These are phyloP conservation scores for Betula pendula DNA, from an alignment of 306 rosid species.

Conservation along the genomic window DNA sequence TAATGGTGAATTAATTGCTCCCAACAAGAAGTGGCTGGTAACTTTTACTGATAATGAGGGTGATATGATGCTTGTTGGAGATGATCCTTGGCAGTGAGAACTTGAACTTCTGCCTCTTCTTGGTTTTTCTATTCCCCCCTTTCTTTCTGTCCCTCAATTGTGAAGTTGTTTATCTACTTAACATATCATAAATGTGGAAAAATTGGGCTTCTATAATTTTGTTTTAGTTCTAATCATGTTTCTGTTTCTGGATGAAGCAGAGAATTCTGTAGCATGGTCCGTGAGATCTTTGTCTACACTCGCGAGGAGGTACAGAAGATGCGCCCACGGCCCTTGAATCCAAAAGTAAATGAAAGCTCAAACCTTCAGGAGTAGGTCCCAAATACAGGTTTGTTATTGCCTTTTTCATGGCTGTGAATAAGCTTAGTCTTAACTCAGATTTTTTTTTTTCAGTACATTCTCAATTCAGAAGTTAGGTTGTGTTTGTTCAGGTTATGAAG, in stretches of 20 bases:
- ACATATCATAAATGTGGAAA: neutral
- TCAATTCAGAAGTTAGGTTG: neutral
- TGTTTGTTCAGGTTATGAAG: neutral
- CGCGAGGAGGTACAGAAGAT: slow-evolving; percentile 56
- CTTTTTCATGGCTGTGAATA: neutral
- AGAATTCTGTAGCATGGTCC: slow-evolving; percentile 59
- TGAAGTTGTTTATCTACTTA: neutral
- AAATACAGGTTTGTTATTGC: neutral
- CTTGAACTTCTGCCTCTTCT: slow-evolving; percentile 6
- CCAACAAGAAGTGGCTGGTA: slow-evolving; percentile 51
- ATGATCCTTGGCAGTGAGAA: slow-evolving; percentile 63
- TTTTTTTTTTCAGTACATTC: neutral
- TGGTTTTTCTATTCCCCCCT: neutral
- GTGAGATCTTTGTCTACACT: slow-evolving; percentile 53
- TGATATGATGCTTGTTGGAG: slow-evolving; percentile 71
- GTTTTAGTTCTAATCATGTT: neutral
- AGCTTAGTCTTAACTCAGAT: too few relatives aligned
- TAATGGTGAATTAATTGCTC: slow-evolving; percentile 45
- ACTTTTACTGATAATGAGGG: slow-evolving; percentile 58
- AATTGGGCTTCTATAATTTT: neutral
- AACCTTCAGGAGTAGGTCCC: slow-evolving; percentile 7
- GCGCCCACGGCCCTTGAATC: neutral
- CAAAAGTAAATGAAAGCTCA: slow-evolving; percentile 5
- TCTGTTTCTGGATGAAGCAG: slow-evolving; percentile 23
- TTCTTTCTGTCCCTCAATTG: neutral